Conservation (phyloP, 805 yeast species). For the Zygoascus biomembranicola region DNA sequence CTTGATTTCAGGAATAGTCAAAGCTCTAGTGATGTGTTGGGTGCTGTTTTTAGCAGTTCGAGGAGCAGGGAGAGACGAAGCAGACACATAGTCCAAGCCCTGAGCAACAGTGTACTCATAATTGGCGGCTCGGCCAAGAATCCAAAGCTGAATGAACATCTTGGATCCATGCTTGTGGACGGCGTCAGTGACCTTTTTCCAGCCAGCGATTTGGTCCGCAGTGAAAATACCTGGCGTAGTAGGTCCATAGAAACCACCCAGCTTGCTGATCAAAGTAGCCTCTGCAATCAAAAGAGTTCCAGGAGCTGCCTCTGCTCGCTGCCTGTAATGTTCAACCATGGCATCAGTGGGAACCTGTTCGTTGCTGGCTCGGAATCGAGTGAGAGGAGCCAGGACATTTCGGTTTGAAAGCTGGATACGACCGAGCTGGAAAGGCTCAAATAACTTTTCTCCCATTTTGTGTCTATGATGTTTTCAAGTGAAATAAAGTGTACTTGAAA, state of each 20-base stretch:
- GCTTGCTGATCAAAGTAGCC: slow-evolving; percentile 42
- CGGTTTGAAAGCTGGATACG: slow-evolving; percentile 28
- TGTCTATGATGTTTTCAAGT: background rate
- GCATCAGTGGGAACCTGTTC: slow-evolving; percentile 37
- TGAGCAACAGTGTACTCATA: background rate
- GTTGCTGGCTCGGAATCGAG: slow-evolving; percentile 36
- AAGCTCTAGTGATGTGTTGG: slow-evolving; percentile 32
- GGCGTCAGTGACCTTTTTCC: slow-evolving; percentile 44
- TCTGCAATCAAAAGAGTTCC: slow-evolving; percentile 58
- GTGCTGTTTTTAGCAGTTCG: background rate
- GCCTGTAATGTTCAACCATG: slow-evolving; percentile 44
- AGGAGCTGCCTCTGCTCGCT: slow-evolving; percentile 40
- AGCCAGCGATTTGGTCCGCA: slow-evolving; percentile 77
- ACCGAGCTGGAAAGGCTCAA: slow-evolving; percentile 25
- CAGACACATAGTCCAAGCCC: slow-evolving; percentile 10
- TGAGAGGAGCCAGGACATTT: slow-evolving; percentile 43
- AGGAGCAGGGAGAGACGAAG: slow-evolving; percentile 10
- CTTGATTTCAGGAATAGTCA: slow-evolving; percentile 27
- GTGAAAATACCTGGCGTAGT: slow-evolving; percentile 44
- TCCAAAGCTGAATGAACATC: slow-evolving; percentile 36
- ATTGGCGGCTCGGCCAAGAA: slow-evolving; percentile 35
- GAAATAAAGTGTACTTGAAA: background rate
- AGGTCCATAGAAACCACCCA: slow-evolving; percentile 34
- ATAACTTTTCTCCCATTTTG: slow-evolving; percentile 7
- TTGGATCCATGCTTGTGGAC: slow-evolving; percentile 36